These are phyloP conservation scores for Amaranthus palmeri DNA, from an alignment of 148 eudicot genomes.

Conservation along the genomic window DNA sequence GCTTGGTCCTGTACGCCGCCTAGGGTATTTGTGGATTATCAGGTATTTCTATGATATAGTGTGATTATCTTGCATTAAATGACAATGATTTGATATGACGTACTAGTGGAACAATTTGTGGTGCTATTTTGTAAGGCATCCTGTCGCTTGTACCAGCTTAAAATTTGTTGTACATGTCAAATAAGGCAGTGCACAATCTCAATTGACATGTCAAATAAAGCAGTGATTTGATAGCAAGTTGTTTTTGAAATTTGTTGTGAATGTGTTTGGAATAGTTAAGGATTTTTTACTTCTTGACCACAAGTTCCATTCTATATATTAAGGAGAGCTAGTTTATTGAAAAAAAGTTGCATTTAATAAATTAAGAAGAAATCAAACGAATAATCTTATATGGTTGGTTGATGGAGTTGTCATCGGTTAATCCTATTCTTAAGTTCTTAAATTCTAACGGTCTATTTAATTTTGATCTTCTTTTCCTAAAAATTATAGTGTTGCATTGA, in stretches of 20 bases:
- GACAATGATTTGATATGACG: background rate
- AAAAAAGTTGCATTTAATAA: no score
- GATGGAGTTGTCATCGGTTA: no score
- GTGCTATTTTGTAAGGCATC: background rate
- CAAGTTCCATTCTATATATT: background rate
- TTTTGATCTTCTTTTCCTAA: no score
- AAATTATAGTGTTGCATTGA: no score
- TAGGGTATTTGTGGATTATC: constrained; percentile 86
- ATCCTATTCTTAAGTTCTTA: no score
- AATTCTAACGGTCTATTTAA: no score
- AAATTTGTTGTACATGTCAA: background rate
- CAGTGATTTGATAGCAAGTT: background rate
- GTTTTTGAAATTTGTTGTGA: background rate
- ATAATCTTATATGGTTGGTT: no score
- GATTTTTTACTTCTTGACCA: background rate
- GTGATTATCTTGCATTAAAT: background rate
- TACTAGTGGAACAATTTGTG: background rate
- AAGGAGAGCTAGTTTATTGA: no score
- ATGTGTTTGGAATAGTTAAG: background rate
- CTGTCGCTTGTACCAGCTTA: background rate
- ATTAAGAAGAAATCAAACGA: no score
- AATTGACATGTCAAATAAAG: background rate
- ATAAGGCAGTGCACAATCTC: background rate
- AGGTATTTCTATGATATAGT: constrained; percentile 42
- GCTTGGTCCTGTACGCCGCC: constrained; percentile 98